Evolutionary conservation across 176 grass and related monocot genomes (phyloP), one percentile per base, ranked within the genome.

Genomic region (Carex kokanica): DNA sequence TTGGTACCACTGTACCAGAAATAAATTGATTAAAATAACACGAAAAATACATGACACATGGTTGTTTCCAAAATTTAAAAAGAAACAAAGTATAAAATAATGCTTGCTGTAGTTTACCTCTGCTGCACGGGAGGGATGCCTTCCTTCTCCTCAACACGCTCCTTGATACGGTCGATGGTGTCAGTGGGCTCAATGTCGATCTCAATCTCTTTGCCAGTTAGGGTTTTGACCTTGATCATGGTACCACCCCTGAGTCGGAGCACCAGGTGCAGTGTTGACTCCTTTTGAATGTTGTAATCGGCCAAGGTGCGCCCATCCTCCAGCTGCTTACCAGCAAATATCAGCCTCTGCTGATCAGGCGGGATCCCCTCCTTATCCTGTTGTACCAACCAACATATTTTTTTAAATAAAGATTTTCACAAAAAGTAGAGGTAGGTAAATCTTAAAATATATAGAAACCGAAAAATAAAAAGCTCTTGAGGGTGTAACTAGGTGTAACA

Each of bases 121-220:
- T 97, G 94, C 88, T 97, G 94, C 40, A 97, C 92, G 1, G 92
- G 94, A 81, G 94, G 94, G 82, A 97, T 97, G 52, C 94, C 94
- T 92, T 97, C 94, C 87, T 94, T 97, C 88, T 94, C 94, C 88
- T 94, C 90, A 38, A 97, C 87, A n/a, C 90, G 91, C 88, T 97
- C 92, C 90, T 97, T 97, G 90, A 97, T 92, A 75, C 94, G 86
- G 11, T 97, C 90, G 0, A 97, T 92, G 0, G 90, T 92, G 85
- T 97, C 94, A 0, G 90, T 94, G 51, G 89, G 94, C 80, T 97
- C 92, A 6, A 94, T 97, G 86, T 94, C 94, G 0, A 97, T 97
- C 57, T 97, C 92, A 0, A 97, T 94, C 75, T 97, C 90, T 86
- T 97, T 97, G 47, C 94, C 94, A 49, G 94, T 97, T 51, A 94